phyloP scores from a whole-genome alignment of 176 grass and related monocot species.

The Triticum monococcum region DNA sequence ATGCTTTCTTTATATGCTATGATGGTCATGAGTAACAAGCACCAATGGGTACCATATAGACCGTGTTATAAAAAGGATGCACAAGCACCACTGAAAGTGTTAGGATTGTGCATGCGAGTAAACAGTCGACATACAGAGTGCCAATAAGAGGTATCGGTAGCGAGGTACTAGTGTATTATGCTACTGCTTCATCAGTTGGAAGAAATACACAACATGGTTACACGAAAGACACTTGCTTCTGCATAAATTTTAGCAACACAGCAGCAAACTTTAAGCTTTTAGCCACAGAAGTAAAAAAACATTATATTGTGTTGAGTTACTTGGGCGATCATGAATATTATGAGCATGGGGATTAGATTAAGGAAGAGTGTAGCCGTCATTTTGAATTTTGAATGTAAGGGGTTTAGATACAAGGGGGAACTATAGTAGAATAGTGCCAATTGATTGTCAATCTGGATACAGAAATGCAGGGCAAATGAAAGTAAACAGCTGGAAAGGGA shows the following conservation, averaged over 20 bases:
- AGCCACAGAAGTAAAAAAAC: neutral
- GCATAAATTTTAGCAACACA: neutral
- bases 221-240: neutral
- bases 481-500: constrained; percentile 2
- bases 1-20: neutral
- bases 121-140: neutral
- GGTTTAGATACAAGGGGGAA: neutral
- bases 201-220: neutral
- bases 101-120: neutral
- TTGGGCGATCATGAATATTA: constrained; percentile 4
- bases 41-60: no score
- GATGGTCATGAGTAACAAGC: no score
- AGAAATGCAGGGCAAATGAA: constrained; percentile 8
- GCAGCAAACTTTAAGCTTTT: neutral
- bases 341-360: neutral
- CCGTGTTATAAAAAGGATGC: neutral
- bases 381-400: neutral
- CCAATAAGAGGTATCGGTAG: neutral
- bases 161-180: neutral
- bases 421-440: neutral
- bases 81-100: neutral
- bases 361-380: neutral
- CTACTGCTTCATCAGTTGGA: neutral
- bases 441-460: neutral
- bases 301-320: neutral